Evolutionary conservation across 177 flowering plant genomes (phyloP), one percentile per base, ranked within the genome.

Genomic region (Tripterygium wilfordii): DNA sequence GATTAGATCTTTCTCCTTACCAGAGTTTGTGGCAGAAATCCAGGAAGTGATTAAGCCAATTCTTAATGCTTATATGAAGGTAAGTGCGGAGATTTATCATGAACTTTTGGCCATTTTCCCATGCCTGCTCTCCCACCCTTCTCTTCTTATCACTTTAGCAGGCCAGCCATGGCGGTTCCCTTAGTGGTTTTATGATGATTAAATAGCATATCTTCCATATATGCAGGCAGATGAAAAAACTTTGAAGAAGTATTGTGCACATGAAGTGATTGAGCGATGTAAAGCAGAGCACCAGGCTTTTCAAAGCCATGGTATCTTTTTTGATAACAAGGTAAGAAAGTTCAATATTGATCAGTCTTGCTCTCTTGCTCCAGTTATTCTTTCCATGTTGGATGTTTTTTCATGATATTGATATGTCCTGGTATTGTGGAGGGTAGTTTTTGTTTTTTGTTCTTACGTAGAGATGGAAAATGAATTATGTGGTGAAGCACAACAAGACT

Each of bases 21-120:
- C 92, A 7, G 99, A 90, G 20, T 89, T 90, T 67, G 88, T 78
- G 35, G 72, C 83, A 37, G 95, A 94, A 64, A 95, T 89, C 66
- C 95, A 94, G 65, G 97, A 94, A 46, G 73, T 71, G 45, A 54
- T 81, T 48, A 78, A 51, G 56, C 97, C 97, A 18, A 84, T 88
- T 30, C 80, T 94, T 29, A 64, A 45, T 57, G 96, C 97, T 33
- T 85, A 87, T 60, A 65, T 75, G 16, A 94, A 94, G 72, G 99
- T 81, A 25, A 52, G n/a, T n/a, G n/a, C n/a, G n/a, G n/a, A n/a
- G n/a, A n/a, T 61, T 51, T 23, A 42, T 35, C 4, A 22, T 7
- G 20, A 22, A 13, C 2, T 12, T 31, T 21, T 37, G 13, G 3
- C n/a, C 1, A 20, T 20, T 22, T 22, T 14, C 44, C 14, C 44